Evolutionary conservation across 257 asterid genomes (phyloP), one percentile per base, ranked within the genome.

Genomic region (Salvia splendens): DNA sequence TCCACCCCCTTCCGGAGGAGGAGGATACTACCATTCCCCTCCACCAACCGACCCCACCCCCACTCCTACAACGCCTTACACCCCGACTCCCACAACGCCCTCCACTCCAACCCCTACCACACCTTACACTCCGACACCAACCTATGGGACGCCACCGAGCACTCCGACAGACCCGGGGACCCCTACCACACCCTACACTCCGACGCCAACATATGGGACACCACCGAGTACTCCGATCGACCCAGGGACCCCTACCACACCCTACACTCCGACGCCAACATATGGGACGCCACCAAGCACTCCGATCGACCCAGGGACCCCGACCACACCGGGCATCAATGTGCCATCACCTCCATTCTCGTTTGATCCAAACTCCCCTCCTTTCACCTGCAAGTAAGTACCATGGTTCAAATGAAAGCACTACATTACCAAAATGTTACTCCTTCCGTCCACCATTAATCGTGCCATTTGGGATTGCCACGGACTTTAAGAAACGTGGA

Each of bases 381-480:
- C 96, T 52, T 87, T 89, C 47, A 79, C 96, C 8, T 94, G 97
- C 99, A 67, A 17, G 99, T 94, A 75, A 88, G 95, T 12, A 12
- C 16, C 14, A 47, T 24, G 30, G 30, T 24, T 24, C 30, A 24
- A 24, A 24, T 24, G 30, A 24, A 24, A 24, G 30, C 30, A 24
- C 30, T 24, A 38, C 4, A 24, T 24, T 24, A 24, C 30, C 30
- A 24, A 24, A 17, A 24, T 24, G 30, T 24, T 24, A 24, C 30
- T 24, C 30, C 30, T 24, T 24, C 30, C 1, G 1, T 24, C 2
- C 30, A 24, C 30, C 30, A 2, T 24, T 24, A 24, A 24, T 24
- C 30, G 30, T 24, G 3, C 30, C 30, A 24, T 20, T 20, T 20
- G 24, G 24, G 24, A 20, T 20, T 1, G 24, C 24, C 24, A 20